phyloP scores from a whole-genome alignment of 768 basidiomycete species.

The Rhodotorula kratochvilovae region DNA sequence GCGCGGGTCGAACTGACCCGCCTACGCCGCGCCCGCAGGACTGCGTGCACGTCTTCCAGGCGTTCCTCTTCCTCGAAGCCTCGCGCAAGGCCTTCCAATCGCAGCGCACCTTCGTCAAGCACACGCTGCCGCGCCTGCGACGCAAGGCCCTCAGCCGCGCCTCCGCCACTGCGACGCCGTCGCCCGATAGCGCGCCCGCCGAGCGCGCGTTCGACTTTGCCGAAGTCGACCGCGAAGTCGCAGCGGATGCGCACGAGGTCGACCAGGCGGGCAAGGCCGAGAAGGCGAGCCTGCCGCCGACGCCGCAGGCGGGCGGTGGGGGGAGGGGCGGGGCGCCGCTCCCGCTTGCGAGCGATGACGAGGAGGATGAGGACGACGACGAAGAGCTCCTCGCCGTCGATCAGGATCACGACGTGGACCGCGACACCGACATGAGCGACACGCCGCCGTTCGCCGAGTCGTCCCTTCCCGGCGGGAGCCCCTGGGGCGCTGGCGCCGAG shows the following conservation, averaged over 20 bases:
- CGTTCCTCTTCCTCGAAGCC: slow-evolving; percentile 44
- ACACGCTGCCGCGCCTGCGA: slow-evolving; percentile 30
- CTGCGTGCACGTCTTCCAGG: slow-evolving; percentile 56
- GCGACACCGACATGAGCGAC: neutral
- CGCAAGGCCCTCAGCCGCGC: slow-evolving; percentile 4
- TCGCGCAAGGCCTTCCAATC: slow-evolving; percentile 42
- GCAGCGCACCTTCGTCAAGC: slow-evolving; percentile 41
- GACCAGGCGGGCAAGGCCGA: slow-evolving; percentile 31
- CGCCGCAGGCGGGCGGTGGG: neutral
- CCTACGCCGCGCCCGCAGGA: slow-evolving; percentile 61
- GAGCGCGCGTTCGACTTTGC: slow-evolving; percentile 19
- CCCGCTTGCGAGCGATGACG: neutral
- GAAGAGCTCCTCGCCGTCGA: neutral
- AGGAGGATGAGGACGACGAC: neutral
- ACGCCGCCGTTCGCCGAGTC: neutral
- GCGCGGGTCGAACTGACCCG: neutral
- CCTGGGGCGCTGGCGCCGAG: no score
- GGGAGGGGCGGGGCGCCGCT: neutral
- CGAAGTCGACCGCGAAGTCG: slow-evolving; percentile 32
- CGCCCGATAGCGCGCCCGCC: neutral
- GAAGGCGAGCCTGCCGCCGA: slow-evolving; percentile 18
- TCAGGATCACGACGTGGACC: neutral
- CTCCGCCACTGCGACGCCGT: neutral
- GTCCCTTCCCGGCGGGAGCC: neutral
- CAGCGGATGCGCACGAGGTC: slow-evolving; percentile 34